phyloP scores from a whole-genome alignment of 1,139 yeast genomes.

The Saccharomycopsis hybrid region DNA sequence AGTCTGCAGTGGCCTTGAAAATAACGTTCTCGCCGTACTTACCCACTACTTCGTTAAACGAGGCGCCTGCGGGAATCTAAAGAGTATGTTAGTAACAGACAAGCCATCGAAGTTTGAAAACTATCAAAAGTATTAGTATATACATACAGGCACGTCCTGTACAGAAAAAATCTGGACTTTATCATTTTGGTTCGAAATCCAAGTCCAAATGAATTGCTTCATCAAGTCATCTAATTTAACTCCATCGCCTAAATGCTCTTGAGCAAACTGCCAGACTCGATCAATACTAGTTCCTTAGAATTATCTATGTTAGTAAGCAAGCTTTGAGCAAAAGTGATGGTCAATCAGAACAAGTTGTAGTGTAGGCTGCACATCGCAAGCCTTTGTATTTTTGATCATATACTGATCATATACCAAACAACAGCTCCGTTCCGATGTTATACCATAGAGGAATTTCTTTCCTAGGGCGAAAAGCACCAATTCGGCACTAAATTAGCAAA shows the following conservation, averaged over 20 bases:
- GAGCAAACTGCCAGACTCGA: conserved; percentile 10
- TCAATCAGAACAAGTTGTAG: no score
- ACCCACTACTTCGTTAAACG: neutral
- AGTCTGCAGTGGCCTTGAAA: neutral
- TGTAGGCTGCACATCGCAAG: no score
- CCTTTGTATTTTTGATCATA: no score
- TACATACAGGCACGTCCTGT: no score
- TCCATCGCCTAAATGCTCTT: neutral
- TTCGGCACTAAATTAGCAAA: neutral
- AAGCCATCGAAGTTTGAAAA: no score
- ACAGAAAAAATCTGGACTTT: conserved; percentile 1
- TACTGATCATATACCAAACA: no score
- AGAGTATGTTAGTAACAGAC: neutral
- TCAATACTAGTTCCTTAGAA: neutral
- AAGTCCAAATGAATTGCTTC: conserved; percentile 8
- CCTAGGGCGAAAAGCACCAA: neutral
- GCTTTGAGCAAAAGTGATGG: neutral
- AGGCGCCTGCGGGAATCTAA: neutral
- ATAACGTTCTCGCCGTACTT: neutral
- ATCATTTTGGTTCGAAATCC: conserved; percentile 3
- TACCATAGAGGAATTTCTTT: no score
- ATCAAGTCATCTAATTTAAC: neutral
- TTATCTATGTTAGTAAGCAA: neutral
- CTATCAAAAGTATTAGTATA: no score
- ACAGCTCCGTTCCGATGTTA: no score